Conservation (phyloP, 2,329 filamentous ascomycete genomes). For the Xylaria sp. region DNA sequence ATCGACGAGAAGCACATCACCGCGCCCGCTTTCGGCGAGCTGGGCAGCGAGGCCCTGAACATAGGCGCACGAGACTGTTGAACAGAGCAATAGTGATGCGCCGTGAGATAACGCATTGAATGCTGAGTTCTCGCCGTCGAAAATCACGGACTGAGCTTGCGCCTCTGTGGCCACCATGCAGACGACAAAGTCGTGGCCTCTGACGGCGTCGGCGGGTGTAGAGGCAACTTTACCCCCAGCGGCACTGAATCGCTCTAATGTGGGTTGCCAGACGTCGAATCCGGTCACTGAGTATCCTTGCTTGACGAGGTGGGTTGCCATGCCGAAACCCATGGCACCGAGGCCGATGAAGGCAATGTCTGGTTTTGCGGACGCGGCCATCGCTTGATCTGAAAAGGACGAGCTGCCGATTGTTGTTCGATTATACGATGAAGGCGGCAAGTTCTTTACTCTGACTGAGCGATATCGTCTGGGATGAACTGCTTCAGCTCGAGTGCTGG, state of each 20-base stretch:
- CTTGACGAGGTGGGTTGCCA: slow-evolving; percentile 68
- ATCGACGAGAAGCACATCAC: slow-evolving; percentile 64
- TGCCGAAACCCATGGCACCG: slow-evolving; percentile 76
- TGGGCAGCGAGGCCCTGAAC: slow-evolving; percentile 55
- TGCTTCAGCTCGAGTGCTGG: neutral
- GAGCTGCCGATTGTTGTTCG: neutral
- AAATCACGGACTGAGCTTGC: slow-evolving; percentile 61
- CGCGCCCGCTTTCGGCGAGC: slow-evolving; percentile 49
- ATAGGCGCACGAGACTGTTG: slow-evolving; percentile 64
- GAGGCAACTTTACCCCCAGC: slow-evolving; percentile 57
- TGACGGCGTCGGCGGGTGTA: slow-evolving; percentile 57
- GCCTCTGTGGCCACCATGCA: slow-evolving; percentile 72
- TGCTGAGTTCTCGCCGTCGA: slow-evolving; percentile 52
- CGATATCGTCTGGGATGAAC: neutral
- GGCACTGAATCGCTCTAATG: slow-evolving; percentile 58
- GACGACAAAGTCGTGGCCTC: slow-evolving; percentile 55
- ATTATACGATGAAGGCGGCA: neutral
- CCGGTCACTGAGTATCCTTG: slow-evolving; percentile 62
- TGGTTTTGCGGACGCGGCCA: slow-evolving; percentile 32
- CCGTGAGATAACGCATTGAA: slow-evolving; percentile 47
- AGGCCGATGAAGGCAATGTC: slow-evolving; percentile 65
- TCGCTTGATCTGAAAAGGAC: slow-evolving; percentile 3
- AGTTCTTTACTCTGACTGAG: neutral
- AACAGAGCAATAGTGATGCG: slow-evolving; percentile 61
- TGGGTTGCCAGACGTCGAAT: slow-evolving; percentile 64